A percentile compares a stretch with the other conserved stretches of the same genome.
phyloP scores from a whole-genome alignment of 768 basidiomycete genomes.

The Lepiota venenata region DNA sequence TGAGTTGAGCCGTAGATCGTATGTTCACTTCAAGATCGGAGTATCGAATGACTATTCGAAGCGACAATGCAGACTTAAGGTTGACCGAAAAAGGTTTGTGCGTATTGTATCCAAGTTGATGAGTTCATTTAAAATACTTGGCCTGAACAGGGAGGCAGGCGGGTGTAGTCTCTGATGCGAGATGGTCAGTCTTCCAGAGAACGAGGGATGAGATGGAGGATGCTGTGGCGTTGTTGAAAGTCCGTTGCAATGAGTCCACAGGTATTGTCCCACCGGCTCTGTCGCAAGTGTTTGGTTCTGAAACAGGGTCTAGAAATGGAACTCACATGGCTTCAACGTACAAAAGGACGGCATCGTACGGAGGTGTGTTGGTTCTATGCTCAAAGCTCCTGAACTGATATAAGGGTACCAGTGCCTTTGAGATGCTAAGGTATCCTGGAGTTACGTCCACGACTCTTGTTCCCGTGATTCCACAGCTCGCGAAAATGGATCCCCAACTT shows the following conservation, averaged over 20 bases:
- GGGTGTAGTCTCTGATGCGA: constrained; percentile 42
- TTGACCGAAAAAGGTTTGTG: constrained; percentile 69
- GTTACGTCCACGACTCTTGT: constrained; percentile 42
- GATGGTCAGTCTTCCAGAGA: constrained; percentile 37
- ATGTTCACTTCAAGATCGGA: constrained; percentile 94
- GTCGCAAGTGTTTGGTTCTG: not conserved
- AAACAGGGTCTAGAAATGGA: constrained; percentile 28
- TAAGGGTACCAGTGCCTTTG: constrained; percentile 57
- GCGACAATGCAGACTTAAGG: constrained; percentile 86
- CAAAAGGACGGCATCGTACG: constrained; percentile 41
- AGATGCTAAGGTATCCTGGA: constrained; percentile 61
- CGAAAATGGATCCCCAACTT: constrained; percentile 44
- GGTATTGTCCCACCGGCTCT: constrained; percentile 17
- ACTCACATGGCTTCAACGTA: constrained; percentile 36
- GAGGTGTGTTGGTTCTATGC: constrained; percentile 27
- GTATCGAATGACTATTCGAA: constrained; percentile 83
- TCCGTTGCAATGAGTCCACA: constrained; percentile 39
- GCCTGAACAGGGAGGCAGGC: constrained; percentile 32
- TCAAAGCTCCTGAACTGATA: not conserved
- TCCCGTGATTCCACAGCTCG: constrained; percentile 46
- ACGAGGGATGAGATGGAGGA: constrained; percentile 30
- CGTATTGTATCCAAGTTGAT: not conserved
- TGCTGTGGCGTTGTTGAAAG: constrained; percentile 33
- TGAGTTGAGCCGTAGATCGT: constrained; percentile 52
- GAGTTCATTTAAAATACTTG: not conserved